These are phyloP conservation scores for Acaromyces ingoldii DNA, from an alignment of 1,284 basidiomycete genomes.

Conservation along the genomic window DNA sequence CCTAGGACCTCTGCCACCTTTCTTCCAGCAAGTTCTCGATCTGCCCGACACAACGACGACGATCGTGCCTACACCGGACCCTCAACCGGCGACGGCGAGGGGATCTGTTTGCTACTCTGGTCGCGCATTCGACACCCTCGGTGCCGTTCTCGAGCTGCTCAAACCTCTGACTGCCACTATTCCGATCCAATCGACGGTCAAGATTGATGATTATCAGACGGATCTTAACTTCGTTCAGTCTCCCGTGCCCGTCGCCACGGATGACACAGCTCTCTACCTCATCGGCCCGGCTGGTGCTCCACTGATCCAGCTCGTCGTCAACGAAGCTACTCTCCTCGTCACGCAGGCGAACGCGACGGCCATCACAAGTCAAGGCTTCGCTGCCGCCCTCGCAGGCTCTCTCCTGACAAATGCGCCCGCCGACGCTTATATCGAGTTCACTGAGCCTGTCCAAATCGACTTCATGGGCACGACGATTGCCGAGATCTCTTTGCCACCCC, in stretches of 20 bases:
- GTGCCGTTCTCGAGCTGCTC: conserved; percentile 63
- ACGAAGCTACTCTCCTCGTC: conserved; percentile 61
- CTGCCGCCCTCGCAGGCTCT: conserved; percentile 52
- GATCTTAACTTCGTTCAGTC: conserved; percentile 64
- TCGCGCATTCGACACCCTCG: conserved; percentile 52
- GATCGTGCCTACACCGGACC: conserved; percentile 56
- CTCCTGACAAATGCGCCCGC: conserved; percentile 51
- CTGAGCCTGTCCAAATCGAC: conserved; percentile 56
- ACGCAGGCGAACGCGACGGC: conserved; percentile 63
- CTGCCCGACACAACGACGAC: conserved; percentile 60
- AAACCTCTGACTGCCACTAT: conserved; percentile 60
- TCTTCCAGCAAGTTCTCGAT: conserved; percentile 61
- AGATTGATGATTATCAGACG: conserved; percentile 54
- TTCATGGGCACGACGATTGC: conserved; percentile 69
- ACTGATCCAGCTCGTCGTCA: conserved; percentile 65
- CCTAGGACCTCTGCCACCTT: conserved; percentile 62
- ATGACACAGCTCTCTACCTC: conserved; percentile 63
- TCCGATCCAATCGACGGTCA: conserved; percentile 50
- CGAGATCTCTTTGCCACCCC: conserved; percentile 61
- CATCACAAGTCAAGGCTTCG: conserved; percentile 41
- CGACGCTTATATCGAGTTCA: conserved; percentile 56
- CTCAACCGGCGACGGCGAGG: conserved; percentile 54
- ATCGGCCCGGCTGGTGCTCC: conserved; percentile 61
- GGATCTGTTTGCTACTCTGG: conserved; percentile 58
- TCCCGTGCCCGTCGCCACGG: conserved; percentile 63